Base-by-base conservation (phyloP, 116 monocot species). In the Phalaenopsis hybrid region DNA sequence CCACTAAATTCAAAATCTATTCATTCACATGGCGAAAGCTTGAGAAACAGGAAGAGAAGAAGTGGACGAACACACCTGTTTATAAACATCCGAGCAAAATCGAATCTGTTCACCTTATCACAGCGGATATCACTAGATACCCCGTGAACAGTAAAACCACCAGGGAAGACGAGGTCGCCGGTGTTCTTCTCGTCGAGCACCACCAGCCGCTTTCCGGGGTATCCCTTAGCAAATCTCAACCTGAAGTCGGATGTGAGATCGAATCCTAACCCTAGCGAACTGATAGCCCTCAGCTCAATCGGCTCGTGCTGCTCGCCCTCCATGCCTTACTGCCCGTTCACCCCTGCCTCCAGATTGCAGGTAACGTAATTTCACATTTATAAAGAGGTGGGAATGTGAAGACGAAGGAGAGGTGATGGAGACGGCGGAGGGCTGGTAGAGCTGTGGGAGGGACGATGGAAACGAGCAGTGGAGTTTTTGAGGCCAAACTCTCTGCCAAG, bases 231-330 rank as follows among this genome's bases (percentile, higher is more conserved):
- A 78, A 89, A 94, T 51, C 80, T 83, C 63, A 97, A 85, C 28
- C 93, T 85, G 85, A 94, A 97, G 72, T 97, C 97, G 34, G 49
- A 83, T 31, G 97, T 79, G 16, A 97, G 86, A 74, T 97, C 97
- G 89, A 97, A 97, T 3, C 97, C 94, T 50, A 85, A 46, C 7
- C 97, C 97, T 8, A 97, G 92, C 28, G 94, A 81, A 33, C 81
- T 78, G 31, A 92, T 80, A 18, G 92, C 94, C 81, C 77, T 84
- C 52, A 80, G 81, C 87, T 78, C 89, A 31, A 89, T 67, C 50
- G 48, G 45, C 63, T 81, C 57, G 10, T 8, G 1, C 45, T 7
- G 75, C 74, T 31, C 75, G n/a, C 13, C 65, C 43, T 83, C 89
- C 83, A 77, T 78, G 65, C 18, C 74, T 50, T 73, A 72, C 13